A percentile compares a stretch with the other conserved stretches of the same genome.
Conservation (phyloP, 257 asterid genomes). For the Nicotiana knightiana region DNA sequence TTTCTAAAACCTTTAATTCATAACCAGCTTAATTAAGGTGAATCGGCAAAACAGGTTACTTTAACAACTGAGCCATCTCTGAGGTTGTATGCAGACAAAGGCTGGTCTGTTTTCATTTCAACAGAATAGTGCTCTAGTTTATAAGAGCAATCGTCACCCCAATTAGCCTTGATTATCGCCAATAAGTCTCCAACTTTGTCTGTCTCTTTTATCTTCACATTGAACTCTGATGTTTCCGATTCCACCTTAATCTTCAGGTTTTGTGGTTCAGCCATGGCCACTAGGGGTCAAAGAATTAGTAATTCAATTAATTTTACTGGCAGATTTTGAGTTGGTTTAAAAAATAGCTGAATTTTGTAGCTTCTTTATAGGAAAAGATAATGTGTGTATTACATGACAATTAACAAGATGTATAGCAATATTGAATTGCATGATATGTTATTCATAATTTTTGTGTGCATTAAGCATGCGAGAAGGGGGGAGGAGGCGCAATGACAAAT, state of each 20-base stretch:
- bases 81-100: slow-evolving; percentile 2
- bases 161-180: not conserved
- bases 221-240: not conserved
- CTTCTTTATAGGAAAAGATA: not conserved
- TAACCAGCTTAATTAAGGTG: not conserved
- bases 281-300: not conserved
- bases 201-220: not conserved
- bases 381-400: not conserved
- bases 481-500: too few species aligned
- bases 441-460: not conserved
- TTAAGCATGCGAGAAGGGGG: too few species aligned
- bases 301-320: not conserved
- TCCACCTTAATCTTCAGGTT: not conserved
- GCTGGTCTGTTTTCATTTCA: not conserved
- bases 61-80: not conserved
- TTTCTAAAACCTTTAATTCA: not conserved
- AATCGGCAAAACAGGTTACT: not conserved
- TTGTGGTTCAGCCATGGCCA: not conserved
- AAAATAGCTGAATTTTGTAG: not conserved
- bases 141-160: not conserved
- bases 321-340: not conserved
- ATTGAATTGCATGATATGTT: not conserved
- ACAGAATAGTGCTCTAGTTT: not conserved
- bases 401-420: not conserved
- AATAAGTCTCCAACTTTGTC: not conserved